phyloP scores from a whole-genome alignment of 805 yeast genomes.

The Hanseniaspora clermontiae region DNA sequence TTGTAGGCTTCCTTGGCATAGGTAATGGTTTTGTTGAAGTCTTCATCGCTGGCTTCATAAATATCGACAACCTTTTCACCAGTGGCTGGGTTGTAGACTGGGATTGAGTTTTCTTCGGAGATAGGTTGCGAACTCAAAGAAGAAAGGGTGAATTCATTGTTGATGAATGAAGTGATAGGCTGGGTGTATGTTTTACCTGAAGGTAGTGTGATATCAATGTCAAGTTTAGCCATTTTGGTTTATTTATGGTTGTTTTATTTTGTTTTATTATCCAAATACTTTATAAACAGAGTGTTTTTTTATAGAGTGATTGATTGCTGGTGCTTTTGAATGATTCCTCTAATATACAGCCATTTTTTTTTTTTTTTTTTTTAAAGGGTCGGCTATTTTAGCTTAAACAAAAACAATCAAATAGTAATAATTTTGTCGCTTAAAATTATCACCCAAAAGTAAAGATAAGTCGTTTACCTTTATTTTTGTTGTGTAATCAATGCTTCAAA shows the following conservation, averaged over 20 bases:
- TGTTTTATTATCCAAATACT: not conserved
- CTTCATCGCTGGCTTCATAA: conserved; percentile 39
- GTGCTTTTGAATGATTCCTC: not conserved
- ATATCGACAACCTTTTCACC: conserved; percentile 41
- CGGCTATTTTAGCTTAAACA: not conserved
- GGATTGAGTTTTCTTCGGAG: conserved; percentile 15
- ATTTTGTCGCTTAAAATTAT: not conserved
- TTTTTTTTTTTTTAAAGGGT: not conserved
- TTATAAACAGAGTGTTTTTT: too few relatives aligned
- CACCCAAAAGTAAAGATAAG: not conserved
- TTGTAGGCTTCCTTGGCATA: conserved; percentile 42
- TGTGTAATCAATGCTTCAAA: not conserved
- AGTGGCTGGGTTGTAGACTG: conserved; percentile 38
- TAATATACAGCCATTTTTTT: not conserved
- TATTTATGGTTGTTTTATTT: not conserved
- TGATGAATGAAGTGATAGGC: conserved; percentile 66
- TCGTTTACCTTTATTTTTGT: too few relatives aligned
- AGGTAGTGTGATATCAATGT: conserved; percentile 40
- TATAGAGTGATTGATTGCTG: not conserved
- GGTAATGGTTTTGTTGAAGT: conserved; percentile 42
- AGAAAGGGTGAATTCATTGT: conserved; percentile 55
- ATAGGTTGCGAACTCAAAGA: conserved; percentile 28
- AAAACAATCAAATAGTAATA: too few relatives aligned
- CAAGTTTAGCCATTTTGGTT: not conserved
- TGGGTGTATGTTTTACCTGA: conserved; percentile 55